Evolutionary conservation across 2,329 filamentous ascomycete species (phyloP).

Genomic region (Hymenoscyphus infarciens): DNA sequence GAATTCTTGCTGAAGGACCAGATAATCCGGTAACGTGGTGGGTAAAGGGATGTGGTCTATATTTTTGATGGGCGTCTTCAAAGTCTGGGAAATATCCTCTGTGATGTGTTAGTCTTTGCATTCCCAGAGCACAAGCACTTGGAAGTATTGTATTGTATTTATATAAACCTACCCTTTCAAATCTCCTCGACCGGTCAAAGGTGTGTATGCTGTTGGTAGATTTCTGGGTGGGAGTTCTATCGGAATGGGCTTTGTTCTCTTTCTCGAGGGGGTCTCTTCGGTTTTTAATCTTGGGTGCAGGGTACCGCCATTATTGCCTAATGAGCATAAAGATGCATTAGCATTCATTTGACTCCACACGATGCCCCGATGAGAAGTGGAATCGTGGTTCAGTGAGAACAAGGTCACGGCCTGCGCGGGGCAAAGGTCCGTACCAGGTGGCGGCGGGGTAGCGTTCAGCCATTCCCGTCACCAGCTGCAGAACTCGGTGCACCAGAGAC

Average conservation of each 20-base stretch:
- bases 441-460: conserved; percentile 17
- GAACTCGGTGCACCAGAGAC: no score
- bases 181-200: conserved; percentile 56
- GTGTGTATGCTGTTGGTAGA: conserved; percentile 43
- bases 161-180: conserved; percentile 49
- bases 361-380: conserved; percentile 1
- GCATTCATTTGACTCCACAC: conserved; percentile 5
- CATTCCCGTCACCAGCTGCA: conserved; percentile 20
- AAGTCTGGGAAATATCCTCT: conserved; percentile 61
- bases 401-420: conserved; percentile 5
- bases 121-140: neutral
- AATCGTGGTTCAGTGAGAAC: neutral
- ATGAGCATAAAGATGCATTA: conserved; percentile 6
- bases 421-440: conserved; percentile 8
- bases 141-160: neutral
- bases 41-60: conserved; percentile 14
- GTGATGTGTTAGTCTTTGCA: conserved; percentile 15
- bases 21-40: conserved; percentile 4
- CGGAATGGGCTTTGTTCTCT: conserved; percentile 48
- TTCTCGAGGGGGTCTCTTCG: conserved; percentile 24
- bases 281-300: conserved; percentile 2
- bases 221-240: conserved; percentile 45
- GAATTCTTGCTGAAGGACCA: neutral
- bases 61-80: conserved; percentile 41
- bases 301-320: conserved; percentile 12